These are phyloP conservation scores for Suillus brevipes DNA, from an alignment of 768 basidiomycete species.

Conservation along the genomic window DNA sequence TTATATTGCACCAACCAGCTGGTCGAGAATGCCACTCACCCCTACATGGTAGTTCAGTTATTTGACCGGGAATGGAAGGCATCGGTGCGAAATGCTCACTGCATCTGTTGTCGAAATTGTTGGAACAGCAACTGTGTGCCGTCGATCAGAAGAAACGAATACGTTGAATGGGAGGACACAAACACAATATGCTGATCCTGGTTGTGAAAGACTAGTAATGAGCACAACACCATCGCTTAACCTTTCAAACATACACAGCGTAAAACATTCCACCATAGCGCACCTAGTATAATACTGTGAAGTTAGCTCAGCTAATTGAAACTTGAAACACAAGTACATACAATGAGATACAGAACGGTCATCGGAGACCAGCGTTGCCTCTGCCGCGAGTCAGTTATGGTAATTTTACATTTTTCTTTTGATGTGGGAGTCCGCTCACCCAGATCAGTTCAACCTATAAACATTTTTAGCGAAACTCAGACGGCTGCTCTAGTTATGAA, in stretches of 20 bases:
- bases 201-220: not conserved
- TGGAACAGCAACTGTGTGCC: not conserved
- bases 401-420: not conserved
- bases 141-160: not conserved
- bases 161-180: not conserved
- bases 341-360: not conserved
- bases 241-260: not conserved
- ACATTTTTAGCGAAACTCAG: not conserved
- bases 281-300: not conserved
- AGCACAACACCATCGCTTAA: not conserved
- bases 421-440: not conserved
- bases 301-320: not conserved
- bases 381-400: not conserved
- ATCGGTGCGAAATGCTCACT: not conserved
- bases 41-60: not conserved
- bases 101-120: not conserved
- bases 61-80: not conserved
- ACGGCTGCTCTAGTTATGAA: not conserved
- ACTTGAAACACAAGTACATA: not conserved
- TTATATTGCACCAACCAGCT: not conserved
- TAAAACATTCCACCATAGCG: not conserved
- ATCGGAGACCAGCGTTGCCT: not conserved
- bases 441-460: not conserved
- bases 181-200: not conserved
- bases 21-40: not conserved